Percentiles rank a stretch among this genome's conserved stretches.
Conservation (phyloP, 257 asterid genomes). For the Solanum clarkiae region DNA sequence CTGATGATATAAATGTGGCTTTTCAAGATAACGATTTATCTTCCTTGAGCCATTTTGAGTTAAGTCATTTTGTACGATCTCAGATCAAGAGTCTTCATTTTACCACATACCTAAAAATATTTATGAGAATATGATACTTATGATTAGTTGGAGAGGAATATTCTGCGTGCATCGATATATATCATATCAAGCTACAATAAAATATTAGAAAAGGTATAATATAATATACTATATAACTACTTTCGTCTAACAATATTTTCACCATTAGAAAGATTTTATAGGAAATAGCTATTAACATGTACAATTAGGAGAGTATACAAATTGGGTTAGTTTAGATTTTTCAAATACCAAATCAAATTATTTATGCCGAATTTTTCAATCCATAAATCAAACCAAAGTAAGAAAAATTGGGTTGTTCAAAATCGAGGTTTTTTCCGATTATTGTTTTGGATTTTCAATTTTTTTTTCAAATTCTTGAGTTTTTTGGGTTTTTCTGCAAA, state of each 20-base stretch:
- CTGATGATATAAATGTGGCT: neutral
- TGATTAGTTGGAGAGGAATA: neutral
- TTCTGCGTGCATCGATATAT: neutral
- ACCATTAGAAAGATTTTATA: neutral
- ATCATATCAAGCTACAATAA: neutral
- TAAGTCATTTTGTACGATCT: neutral
- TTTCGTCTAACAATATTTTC: neutral
- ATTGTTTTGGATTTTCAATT: no score
- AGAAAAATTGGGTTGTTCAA: no score
- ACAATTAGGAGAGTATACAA: no score
- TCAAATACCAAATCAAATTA: no score
- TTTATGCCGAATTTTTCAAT: no score
- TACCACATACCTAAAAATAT: neutral
- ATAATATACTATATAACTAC: neutral
- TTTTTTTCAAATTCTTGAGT: no score
- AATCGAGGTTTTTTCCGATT: no score
- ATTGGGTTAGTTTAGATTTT: no score
- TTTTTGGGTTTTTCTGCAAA: no score
- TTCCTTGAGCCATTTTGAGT: neutral
- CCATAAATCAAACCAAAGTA: no score
- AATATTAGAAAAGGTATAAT: neutral
- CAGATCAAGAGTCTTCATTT: neutral
- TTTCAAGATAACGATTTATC: neutral
- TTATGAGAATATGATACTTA: neutral
- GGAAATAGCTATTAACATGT: neutral